Base-by-base conservation (phyloP, 2,329 filamentous ascomycete species). In the Trichoderma koningii region DNA sequence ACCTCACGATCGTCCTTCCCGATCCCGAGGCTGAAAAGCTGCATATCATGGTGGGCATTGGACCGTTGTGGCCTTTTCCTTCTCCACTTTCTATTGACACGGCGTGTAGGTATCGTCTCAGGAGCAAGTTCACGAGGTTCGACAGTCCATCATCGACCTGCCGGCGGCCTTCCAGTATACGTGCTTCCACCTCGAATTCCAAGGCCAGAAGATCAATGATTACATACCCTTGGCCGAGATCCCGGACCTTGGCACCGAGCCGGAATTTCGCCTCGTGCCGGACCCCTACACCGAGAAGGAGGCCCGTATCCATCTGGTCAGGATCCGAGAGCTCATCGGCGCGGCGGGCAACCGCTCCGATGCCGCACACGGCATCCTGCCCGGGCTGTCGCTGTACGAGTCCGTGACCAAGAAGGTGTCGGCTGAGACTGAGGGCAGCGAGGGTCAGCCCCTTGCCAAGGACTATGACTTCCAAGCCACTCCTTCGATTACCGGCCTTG, bases 211-310 rank as follows among this genome's bases (percentile, higher is more conserved):
- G 69, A 89, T 99, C 83, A 98, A 98, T 77, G 95, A 99, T 78
- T 98, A 95, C 73, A 86, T 96, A 66, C 90, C 96, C 76, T 85
- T 99, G 68, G 93, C 92, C 63, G 94, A 99, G 75, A 90, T 99
- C 63, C 85, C 90, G 55, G 92, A 87, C 64, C 85, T 99, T 63
- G 86, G 87, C 61, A 79, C 89, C 41, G 88, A 93, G 68, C 90
- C 93, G 42, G 90, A 93, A 73, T 85, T 97, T 66, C 85, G 85
- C 62, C 81, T 99, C 71, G 87, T 97, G 63, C 90, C 97, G 79
- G 95, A 99, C 74, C 92, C 96, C 52, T 99, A 99, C 78, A 99
- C 92, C 50, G 95, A 99, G 81, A 98, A 97, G 81, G 95, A 99
- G 80, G 94, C 95, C 34, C 89, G 96, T 69, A 90, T 99, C 83